Percentiles rank a stretch among this genome's conserved stretches.
Conservation (phyloP, 2,329 filamentous ascomycete species). For the Verticillium alfalfae region DNA sequence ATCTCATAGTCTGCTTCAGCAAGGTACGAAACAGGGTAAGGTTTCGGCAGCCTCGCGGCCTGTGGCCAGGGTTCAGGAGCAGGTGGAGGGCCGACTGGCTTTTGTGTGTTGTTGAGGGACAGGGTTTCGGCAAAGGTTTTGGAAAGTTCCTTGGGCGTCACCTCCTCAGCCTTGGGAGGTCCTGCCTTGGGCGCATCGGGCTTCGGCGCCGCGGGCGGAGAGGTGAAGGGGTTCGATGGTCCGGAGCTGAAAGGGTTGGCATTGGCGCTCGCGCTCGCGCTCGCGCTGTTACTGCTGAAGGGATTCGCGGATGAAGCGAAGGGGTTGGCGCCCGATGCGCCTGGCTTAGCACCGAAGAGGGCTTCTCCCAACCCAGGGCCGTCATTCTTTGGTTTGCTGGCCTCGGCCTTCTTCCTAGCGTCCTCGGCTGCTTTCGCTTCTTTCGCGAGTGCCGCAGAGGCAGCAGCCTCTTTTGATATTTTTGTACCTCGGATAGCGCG, state of each 20-base stretch:
- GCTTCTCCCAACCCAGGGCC: conserved; percentile 55
- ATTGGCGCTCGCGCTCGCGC: conserved; percentile 28
- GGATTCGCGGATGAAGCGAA: conserved; percentile 53
- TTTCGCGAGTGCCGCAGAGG: conserved; percentile 13
- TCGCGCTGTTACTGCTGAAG: conserved; percentile 44
- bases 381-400: conserved; percentile 22
- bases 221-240: conserved; percentile 20
- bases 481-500: conserved; percentile 67
- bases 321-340: conserved; percentile 41
- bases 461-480: conserved; percentile 36
- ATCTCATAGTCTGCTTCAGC: conserved; percentile 90
- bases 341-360: conserved; percentile 60
- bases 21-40: conserved; percentile 74
- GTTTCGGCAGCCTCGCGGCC: conserved; percentile 54
- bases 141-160: conserved; percentile 30
- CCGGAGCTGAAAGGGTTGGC: conserved; percentile 39
- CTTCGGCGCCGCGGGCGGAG: conserved; percentile 24
- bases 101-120: conserved; percentile 56
- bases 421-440: conserved; percentile 25
- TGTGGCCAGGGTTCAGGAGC: conserved; percentile 72
- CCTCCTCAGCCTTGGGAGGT: conserved; percentile 11
- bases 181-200: conserved; percentile 18
- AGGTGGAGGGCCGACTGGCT: conserved; percentile 22
- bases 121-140: conserved; percentile 71
- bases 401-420: conserved; percentile 19